Conservation (phyloP, 2,329 filamentous ascomycete species). For the Diatrype stigma region DNA sequence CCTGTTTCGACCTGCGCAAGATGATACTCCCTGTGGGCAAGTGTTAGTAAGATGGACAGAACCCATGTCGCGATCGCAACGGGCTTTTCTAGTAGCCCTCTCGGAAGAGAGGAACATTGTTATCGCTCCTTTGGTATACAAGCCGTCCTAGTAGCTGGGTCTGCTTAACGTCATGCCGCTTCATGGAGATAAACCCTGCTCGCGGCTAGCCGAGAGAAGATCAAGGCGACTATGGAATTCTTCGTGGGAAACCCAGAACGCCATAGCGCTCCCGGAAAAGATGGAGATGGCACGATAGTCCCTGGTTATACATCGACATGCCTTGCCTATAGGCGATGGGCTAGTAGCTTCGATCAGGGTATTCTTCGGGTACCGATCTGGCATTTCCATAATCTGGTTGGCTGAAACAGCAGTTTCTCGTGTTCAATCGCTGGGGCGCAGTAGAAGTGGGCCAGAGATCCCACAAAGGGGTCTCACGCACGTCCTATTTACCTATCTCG, state of each 20-base stretch:
- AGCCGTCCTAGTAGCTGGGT: too few relatives aligned
- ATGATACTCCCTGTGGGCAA: too few relatives aligned
- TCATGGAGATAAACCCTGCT: too few relatives aligned
- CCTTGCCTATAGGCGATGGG: conserved; percentile 6
- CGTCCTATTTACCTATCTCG: conserved; percentile 12
- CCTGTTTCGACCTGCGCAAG: too few relatives aligned
- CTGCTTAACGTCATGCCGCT: too few relatives aligned
- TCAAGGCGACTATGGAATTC: not conserved
- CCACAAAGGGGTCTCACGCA: conserved; percentile 17
- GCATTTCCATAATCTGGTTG: conserved; percentile 24
- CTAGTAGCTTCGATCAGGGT: conserved; percentile 12
- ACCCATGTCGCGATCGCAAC: too few relatives aligned
- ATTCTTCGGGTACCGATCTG: conserved; percentile 21
- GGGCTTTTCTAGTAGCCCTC: too few relatives aligned
- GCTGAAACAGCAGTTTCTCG: conserved; percentile 41
- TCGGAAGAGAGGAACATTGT: too few relatives aligned
- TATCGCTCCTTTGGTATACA: too few relatives aligned
- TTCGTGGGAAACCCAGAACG: not conserved
- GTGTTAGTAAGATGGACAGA: too few relatives aligned
- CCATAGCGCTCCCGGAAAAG: conserved; percentile 1
- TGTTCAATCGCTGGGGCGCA: conserved; percentile 37
- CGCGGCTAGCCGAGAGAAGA: too few relatives aligned
- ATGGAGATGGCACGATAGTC: conserved; percentile 8
- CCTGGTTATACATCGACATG: conserved; percentile 9
- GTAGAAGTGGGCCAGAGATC: conserved; percentile 20